A percentile compares a stretch with the other conserved stretches of the same genome.
These are phyloP conservation scores for Hypoxylon fuscum DNA, from an alignment of 495 filamentous ascomycete species.

Conservation along the genomic window DNA sequence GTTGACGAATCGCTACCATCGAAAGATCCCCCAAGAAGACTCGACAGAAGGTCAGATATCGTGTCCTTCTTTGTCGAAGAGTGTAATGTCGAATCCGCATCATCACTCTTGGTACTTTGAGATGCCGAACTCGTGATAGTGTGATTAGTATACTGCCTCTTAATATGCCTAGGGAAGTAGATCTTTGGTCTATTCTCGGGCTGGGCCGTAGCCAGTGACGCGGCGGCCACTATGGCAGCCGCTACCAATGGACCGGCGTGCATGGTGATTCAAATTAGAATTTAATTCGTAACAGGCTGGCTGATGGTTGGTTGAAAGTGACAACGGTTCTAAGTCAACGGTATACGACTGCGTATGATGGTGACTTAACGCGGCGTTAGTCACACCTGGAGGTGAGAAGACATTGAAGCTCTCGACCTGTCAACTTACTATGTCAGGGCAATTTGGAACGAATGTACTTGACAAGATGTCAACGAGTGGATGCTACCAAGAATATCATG, in stretches of 20 bases:
- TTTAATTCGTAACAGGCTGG: conserved; percentile 26
- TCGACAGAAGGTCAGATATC: conserved; percentile 41
- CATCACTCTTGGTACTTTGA: conserved; percentile 31
- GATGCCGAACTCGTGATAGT: conserved; percentile 52
- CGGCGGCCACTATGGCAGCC: conserved; percentile 61
- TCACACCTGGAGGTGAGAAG: conserved; percentile 25
- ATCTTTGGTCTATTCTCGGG: conserved; percentile 58
- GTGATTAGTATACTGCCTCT: conserved; percentile 62
- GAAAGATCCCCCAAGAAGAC: conserved; percentile 21
- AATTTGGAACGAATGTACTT: conserved; percentile 70
- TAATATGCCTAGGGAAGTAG: conserved; percentile 69
- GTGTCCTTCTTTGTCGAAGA: conserved; percentile 46
- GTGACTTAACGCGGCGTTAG: conserved; percentile 46
- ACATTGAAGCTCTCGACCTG: conserved; percentile 17
- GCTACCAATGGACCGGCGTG: conserved; percentile 60
- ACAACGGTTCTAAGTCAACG: conserved; percentile 16
- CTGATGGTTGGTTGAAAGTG: conserved; percentile 28
- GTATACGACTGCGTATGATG: conserved; percentile 34
- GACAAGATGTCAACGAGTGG: conserved; percentile 69
- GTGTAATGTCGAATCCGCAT: conserved; percentile 23
- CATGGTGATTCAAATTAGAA: conserved; percentile 50
- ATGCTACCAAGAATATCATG: conserved; percentile 46
- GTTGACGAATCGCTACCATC: conserved; percentile 25
- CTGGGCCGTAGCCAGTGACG: conserved; percentile 57
- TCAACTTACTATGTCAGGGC: conserved; percentile 61